These are phyloP conservation scores for Corchorus olitorius DNA, from an alignment of 345 rosid genomes.

Conservation along the genomic window DNA sequence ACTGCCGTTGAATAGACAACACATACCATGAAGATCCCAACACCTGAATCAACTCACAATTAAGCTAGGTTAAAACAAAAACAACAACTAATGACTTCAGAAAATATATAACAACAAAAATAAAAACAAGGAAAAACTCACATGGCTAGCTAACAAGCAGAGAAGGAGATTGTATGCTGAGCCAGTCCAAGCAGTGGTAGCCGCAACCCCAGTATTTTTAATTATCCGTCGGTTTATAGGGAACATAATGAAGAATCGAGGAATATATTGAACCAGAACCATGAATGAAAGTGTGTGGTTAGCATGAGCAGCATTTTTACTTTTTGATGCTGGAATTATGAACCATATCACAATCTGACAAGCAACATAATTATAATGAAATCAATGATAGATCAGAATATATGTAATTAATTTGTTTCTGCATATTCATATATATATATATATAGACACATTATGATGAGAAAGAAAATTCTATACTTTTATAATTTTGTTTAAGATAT, in stretches of 20 bases:
- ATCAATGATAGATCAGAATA: background rate
- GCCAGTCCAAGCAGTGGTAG: conserved; percentile 92
- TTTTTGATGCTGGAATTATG: conserved; percentile 60
- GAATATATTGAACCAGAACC: conserved; percentile 77
- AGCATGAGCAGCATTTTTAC: conserved; percentile 42
- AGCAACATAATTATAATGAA: background rate
- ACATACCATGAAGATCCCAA: conserved; percentile 83
- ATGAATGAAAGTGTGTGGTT: conserved; percentile 76
- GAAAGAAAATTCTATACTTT: too few relatives aligned
- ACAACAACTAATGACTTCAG: background rate
- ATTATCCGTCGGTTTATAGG: conserved; percentile 73
- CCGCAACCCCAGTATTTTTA: conserved; percentile 78
- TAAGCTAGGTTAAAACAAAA: background rate
- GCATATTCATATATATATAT: too few relatives aligned
- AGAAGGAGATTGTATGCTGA: conserved; percentile 81
- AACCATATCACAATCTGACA: conserved; percentile 78
- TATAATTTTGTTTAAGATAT: too few relatives aligned
- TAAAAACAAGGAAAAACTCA: conserved; percentile 40
- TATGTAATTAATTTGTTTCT: too few relatives aligned
- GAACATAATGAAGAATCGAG: conserved; percentile 70
- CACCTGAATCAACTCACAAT: conserved; percentile 37
- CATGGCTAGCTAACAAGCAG: conserved; percentile 78
- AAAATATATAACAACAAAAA: too few relatives aligned
- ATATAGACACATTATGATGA: too few relatives aligned
- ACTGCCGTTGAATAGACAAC: conserved; percentile 68